Percentiles rank a stretch among this genome's conserved stretches.
Evolutionary conservation across 2,329 filamentous ascomycete species (phyloP).

Genomic region (Fusarium sp.): DNA sequence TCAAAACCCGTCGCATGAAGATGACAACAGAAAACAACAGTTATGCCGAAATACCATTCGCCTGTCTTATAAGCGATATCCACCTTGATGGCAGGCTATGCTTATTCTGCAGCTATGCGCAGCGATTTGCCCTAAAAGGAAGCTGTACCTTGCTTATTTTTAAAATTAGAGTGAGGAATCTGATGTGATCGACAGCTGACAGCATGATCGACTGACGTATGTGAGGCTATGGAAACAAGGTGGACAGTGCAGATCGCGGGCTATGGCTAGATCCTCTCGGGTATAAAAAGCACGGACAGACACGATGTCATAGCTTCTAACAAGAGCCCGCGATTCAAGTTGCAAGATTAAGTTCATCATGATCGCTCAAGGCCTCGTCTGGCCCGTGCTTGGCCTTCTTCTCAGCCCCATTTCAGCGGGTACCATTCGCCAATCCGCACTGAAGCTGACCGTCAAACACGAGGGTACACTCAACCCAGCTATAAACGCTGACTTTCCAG

Average conservation of each 20-base stretch:
- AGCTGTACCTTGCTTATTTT: not conserved
- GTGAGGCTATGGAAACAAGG: not conserved
- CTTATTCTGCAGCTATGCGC: not conserved
- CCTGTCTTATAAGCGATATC: not conserved
- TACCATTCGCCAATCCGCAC: not conserved
- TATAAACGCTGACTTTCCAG: conserved; percentile 14
- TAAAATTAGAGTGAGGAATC: not conserved
- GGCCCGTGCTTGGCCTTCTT: not conserved
- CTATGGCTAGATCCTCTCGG: not conserved
- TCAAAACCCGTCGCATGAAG: not conserved
- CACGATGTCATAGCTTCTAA: fast-evolving
- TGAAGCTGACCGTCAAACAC: conserved; percentile 6
- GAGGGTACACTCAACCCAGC: not conserved
- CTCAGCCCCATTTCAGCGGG: not conserved
- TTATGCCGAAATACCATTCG: not conserved
- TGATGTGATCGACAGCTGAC: not conserved
- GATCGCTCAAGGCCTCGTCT: not conserved
- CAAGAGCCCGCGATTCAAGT: fast-evolving
- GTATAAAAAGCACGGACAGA: not conserved
- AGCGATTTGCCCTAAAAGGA: not conserved
- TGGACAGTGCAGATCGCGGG: not conserved
- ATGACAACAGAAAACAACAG: not conserved
- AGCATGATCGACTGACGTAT: not conserved
- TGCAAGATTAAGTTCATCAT: not conserved
- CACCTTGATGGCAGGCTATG: not conserved